phyloP scores from a whole-genome alignment of 1,284 basidiomycete genomes.

The Pholiota adiposa region DNA sequence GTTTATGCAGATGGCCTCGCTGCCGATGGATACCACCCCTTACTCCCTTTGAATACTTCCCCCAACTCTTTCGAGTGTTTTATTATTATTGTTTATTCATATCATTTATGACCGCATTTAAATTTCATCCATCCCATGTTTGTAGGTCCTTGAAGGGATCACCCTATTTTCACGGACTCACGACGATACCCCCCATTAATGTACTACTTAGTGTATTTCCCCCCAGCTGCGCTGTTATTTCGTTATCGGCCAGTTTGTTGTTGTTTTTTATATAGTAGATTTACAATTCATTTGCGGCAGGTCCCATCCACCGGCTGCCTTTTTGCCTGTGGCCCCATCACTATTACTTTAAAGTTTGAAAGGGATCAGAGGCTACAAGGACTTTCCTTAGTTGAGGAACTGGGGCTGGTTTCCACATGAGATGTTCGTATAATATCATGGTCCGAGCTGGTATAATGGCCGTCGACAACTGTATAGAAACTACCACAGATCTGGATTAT shows the following conservation, averaged over 20 bases:
- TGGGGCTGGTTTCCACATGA: not conserved
- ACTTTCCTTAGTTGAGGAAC: not conserved
- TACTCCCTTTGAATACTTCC: constrained; percentile 20
- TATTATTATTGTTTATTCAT: not conserved
- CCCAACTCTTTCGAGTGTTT: constrained; percentile 2
- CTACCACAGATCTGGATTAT: too few species aligned
- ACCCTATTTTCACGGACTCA: not conserved
- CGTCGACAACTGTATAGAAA: too few species aligned
- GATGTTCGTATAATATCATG: not conserved
- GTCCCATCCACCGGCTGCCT: not conserved
- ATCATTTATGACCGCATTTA: not conserved
- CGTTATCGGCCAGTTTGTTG: not conserved
- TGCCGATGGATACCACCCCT: constrained; percentile 2
- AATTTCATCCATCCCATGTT: not conserved
- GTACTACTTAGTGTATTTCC: constrained; percentile 4
- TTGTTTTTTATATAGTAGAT: not conserved
- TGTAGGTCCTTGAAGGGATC: not conserved
- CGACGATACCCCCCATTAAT: constrained; percentile 5
- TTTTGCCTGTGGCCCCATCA: not conserved
- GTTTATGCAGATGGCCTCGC: constrained; percentile 18
- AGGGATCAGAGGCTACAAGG: constrained; percentile 8
- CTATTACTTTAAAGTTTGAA: not conserved
- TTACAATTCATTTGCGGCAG: not conserved
- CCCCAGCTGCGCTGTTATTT: not conserved
- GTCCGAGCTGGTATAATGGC: not conserved